Base-by-base conservation (phyloP, 2,329 filamentous ascomycete genomes). In the Fusarium cicatricum region DNA sequence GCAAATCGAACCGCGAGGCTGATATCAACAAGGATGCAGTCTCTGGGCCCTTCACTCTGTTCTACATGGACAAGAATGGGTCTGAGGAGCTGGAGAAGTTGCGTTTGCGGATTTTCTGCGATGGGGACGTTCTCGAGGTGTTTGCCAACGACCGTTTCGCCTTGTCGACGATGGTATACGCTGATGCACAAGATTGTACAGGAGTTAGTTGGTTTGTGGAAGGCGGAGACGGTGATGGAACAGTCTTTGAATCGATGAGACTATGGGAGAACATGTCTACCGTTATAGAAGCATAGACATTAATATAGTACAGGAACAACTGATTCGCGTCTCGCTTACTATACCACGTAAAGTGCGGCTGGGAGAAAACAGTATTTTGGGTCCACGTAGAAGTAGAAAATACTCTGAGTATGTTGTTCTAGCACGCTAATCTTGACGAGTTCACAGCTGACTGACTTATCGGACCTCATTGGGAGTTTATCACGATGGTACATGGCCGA, bases 11-110 rank as follows among this genome's bases (percentile, higher is more conserved):
- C 15, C 33, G 40, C 10, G 66, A 76, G 17, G 21, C 57, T 0
- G 69, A 71, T 11, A 71, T 80, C 14, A 71, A 75, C 28, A 77
- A 78, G 21, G 62, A 62, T 4, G 34, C 59, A 1, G 71, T 75
- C 38, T 60, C 62, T 32, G 78, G 77, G 0, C 78, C 80, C 0
- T 80, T 81, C 49, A 82, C 80, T 0, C 71, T 83, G 0, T 81
- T 83, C 62, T 56, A 55, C 15, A 39, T 40, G 0, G 45, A 65
- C 4, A 21, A 32, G 2, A 26, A 60, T 1, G 57, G 51, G 1
- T 12, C 23, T 2, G 67, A 67, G 5, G 51, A 53, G 7, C 4
- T 67, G 4, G 69, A 71, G 23, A 58, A 64, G 10, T 31, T 71
- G 0, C 56, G 49, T 4, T 3, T 70, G 11, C 51, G 60, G 8